phyloP scores from a whole-genome alignment of 2,329 filamentous ascomycete genomes.

The Monilinia vaccinii-corymbosi region DNA sequence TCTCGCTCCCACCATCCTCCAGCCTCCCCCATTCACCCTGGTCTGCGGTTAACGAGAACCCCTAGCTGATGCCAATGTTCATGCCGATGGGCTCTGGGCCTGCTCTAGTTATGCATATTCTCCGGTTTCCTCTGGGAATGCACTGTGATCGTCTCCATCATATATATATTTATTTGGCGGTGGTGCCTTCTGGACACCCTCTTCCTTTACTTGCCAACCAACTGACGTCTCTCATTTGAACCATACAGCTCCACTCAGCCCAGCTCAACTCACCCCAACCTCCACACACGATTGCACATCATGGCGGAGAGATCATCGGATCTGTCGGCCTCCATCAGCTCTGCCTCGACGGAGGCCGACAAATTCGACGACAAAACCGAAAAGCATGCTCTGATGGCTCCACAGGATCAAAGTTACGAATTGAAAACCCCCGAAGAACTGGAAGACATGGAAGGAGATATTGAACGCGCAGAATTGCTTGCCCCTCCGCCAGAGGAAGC shows the following conservation, averaged over 20 bases:
- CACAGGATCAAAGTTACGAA: slow-evolving; percentile 20
- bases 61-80: not conserved
- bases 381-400: slow-evolving; percentile 15
- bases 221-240: not conserved
- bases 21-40: no score
- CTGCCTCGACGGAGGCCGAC: slow-evolving; percentile 23
- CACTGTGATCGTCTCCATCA: not conserved
- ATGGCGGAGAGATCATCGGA: slow-evolving; percentile 24
- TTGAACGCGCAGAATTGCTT: slow-evolving; percentile 36
- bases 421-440: slow-evolving; percentile 29
- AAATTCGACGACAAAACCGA: slow-evolving; percentile 23
- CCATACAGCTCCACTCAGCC: not conserved
- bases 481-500: slow-evolving; percentile 29
- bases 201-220: not conserved
- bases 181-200: not conserved
- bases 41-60: not conserved
- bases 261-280: not conserved
- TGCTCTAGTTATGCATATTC: not conserved
- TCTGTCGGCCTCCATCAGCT: slow-evolving; percentile 23
- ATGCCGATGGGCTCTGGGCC: not conserved
- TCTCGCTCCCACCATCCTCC: not conserved
- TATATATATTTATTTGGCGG: not conserved
- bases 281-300: not conserved
- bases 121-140: not conserved
- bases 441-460: slow-evolving; percentile 31